These are phyloP conservation scores for Anacardium occidentale DNA, from an alignment of 345 rosid species.

Conservation along the genomic window DNA sequence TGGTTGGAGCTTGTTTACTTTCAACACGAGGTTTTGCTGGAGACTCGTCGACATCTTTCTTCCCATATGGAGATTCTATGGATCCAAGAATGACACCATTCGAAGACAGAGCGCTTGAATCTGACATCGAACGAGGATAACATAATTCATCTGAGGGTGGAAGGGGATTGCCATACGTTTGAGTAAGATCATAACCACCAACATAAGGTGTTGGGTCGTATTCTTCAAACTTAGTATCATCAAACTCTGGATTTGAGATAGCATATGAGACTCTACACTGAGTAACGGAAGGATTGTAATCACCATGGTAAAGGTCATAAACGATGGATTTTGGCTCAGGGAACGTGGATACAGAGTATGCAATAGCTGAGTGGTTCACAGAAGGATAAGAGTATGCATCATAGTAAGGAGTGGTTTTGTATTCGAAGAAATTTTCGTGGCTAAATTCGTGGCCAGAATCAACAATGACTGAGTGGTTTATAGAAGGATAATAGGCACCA, in stretches of 20 bases:
- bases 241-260: conserved; percentile 42
- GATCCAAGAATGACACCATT: conserved; percentile 35
- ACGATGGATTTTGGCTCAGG: conserved; percentile 37
- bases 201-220: conserved; percentile 74
- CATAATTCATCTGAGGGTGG: conserved; percentile 58
- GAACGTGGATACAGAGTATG: conserved; percentile 47
- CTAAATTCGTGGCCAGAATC: too few species aligned
- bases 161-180: conserved; percentile 65
- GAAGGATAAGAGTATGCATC: conserved; percentile 21
- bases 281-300: conserved; percentile 27
- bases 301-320: conserved; percentile 31
- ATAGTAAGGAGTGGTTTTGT: conserved; percentile 14
- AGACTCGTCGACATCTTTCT: conserved; percentile 20
- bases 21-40: conserved; percentile 28
- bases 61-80: conserved; percentile 29
- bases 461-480: conserved; percentile 21
- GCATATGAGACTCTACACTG: conserved; percentile 42
- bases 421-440: too few species aligned
- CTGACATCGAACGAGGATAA: conserved; percentile 45
- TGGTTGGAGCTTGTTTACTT: conserved; percentile 20
- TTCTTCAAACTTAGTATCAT: conserved; percentile 55
- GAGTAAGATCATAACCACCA: conserved; percentile 63
- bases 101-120: conserved; percentile 10
- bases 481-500: conserved; percentile 20
- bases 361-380: conserved; percentile 14